Evolutionary conservation across 192 early-diverging fungal genomes (phyloP).

Genomic region (Linnemannia exigua): DNA sequence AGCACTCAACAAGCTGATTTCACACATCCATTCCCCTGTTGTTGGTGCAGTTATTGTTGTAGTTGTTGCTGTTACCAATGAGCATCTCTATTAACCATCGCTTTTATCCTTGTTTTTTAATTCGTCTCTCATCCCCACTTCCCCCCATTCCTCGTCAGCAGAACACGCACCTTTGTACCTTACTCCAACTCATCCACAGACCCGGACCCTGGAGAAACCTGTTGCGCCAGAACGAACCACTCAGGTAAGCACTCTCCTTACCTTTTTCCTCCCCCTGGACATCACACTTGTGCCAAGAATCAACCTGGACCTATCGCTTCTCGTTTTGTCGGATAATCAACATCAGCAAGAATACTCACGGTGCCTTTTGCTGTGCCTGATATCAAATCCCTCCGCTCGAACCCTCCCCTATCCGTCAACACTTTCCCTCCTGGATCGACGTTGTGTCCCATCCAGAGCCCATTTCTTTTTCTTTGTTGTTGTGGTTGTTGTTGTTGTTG

Average conservation of each 20-base stretch:
- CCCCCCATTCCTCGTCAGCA: not conserved
- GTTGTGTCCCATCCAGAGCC: not conserved
- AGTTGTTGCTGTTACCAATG: not conserved
- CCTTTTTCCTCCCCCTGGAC: not conserved
- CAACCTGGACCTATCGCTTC: not conserved
- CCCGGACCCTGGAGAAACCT: not conserved
- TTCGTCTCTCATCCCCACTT: not conserved
- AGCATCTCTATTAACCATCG: not conserved
- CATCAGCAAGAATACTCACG: not conserved
- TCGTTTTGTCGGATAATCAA: not conserved
- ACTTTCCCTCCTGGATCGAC: not conserved
- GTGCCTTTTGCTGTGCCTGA: not conserved
- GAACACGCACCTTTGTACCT: not conserved
- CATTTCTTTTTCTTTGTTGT: not conserved
- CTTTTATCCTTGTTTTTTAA: not conserved
- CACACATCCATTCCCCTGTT: no score
- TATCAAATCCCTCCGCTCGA: not conserved
- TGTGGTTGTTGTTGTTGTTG: not conserved
- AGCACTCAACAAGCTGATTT: no score
- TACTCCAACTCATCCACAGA: not conserved
- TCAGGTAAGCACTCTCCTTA: not conserved
- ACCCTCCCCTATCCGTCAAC: not conserved
- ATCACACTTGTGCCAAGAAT: not conserved
- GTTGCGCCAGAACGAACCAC: not conserved
- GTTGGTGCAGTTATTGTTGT: no score